phyloP scores from a whole-genome alignment of 2,329 filamentous ascomycete genomes.

The Hymenoscyphus infarciens region DNA sequence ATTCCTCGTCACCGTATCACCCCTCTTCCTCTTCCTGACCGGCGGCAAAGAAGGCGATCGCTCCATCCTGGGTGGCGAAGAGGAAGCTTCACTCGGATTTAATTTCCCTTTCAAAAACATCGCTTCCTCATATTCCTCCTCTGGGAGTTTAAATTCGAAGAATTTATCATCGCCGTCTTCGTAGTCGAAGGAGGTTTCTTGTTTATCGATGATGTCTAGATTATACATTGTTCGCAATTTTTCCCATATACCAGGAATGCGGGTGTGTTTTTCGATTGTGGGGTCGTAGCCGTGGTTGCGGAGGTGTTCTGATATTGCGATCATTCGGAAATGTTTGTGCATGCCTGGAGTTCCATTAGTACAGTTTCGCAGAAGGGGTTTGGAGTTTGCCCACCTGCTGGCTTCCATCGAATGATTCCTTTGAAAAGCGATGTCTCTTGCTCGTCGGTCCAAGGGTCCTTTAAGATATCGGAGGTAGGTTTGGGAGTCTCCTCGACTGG shows the following conservation, averaged over 20 bases:
- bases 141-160: conserved; percentile 62
- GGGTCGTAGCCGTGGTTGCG: conserved; percentile 77
- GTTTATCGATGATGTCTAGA: conserved; percentile 79
- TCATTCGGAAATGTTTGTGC: conserved; percentile 91
- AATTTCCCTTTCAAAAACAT: conserved; percentile 31
- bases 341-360: conserved; percentile 54
- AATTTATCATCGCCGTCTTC: conserved; percentile 56
- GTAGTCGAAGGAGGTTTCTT: conserved; percentile 55
- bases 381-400: conserved; percentile 63
- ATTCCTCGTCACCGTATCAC: conserved; percentile 35
- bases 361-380: conserved; percentile 11
- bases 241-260: conserved; percentile 86
- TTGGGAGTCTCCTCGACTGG: conserved; percentile 34
- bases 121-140: conserved; percentile 37
- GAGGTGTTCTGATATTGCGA: conserved; percentile 77
- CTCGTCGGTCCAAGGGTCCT: conserved; percentile 89
- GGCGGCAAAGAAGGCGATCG: conserved; percentile 25
- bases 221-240: conserved; percentile 85
- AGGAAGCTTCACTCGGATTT: conserved; percentile 32
- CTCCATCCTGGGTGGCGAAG: conserved; percentile 34
- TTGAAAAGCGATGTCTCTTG: conserved; percentile 93
- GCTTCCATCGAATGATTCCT: conserved; percentile 90
- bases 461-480: conserved; percentile 47
- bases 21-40: conserved; percentile 35
- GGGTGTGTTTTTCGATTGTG: conserved; percentile 70